Evolutionary conservation across 2,329 filamentous ascomycete species (phyloP).

Genomic region (Seiridium unicorne): DNA sequence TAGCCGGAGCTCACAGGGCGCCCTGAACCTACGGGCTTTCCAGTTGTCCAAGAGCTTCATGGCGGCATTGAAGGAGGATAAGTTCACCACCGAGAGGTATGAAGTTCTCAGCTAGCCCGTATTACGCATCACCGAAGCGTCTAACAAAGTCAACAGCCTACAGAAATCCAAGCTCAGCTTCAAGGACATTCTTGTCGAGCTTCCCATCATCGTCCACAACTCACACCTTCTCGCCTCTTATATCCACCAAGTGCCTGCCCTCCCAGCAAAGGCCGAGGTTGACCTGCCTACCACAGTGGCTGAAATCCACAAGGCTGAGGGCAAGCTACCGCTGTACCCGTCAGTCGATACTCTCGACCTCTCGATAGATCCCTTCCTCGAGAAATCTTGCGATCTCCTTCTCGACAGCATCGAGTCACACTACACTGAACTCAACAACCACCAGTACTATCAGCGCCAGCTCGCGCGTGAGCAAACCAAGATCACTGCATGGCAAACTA

Average conservation of each 20-base stretch:
- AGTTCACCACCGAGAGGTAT: constrained; percentile 95
- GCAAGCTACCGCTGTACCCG: constrained; percentile 69
- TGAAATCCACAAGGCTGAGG: constrained; percentile 68
- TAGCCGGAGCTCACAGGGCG: constrained; percentile 89
- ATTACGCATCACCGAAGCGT: background rate
- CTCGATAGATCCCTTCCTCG: constrained; percentile 93
- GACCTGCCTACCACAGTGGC: constrained; percentile 76
- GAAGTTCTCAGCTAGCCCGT: constrained; percentile 23
- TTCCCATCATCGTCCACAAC: constrained; percentile 90
- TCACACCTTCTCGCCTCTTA: constrained; percentile 94
- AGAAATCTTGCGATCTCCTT: constrained; percentile 96
- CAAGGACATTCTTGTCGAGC: constrained; percentile 89
- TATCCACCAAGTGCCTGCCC: constrained; percentile 83
- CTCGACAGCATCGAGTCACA: constrained; percentile 96
- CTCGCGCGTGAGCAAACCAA: constrained; percentile 92
- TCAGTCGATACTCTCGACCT: constrained; percentile 90
- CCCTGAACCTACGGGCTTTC: constrained; percentile 87
- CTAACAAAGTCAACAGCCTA: constrained; percentile 55
- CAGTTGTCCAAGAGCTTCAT: constrained; percentile 85
- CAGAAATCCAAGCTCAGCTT: constrained; percentile 93
- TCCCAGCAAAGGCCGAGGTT: constrained; percentile 64
- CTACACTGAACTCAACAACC: constrained; percentile 99
- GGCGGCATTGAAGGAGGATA: constrained; percentile 90
- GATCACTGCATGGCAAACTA: constrained; percentile 93
- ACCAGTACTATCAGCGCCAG: constrained; percentile 93